A percentile compares a stretch with the other conserved stretches of the same genome.
Conservation (phyloP, 1,284 basidiomycete genomes). For the Apiotrichum gracile region DNA sequence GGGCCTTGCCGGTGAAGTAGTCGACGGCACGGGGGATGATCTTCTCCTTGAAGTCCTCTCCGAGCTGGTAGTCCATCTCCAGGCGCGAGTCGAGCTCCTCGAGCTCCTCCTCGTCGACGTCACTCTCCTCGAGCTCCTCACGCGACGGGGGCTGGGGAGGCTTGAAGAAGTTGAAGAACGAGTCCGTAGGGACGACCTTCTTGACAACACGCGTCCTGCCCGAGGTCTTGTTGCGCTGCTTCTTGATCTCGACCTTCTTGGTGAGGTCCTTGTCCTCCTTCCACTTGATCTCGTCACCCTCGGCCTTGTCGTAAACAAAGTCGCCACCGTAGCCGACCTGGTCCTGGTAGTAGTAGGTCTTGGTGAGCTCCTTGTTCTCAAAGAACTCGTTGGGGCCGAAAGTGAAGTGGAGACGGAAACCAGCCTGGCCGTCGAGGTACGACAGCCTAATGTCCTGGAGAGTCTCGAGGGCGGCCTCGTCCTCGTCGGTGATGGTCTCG, state of each 20-base stretch:
- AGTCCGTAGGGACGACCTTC: constrained; percentile 79
- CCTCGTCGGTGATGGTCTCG: constrained; percentile 88
- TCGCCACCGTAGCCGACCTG: constrained; percentile 91
- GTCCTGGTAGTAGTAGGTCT: constrained; percentile 93
- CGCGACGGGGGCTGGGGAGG: constrained; percentile 73
- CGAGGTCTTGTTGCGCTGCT: constrained; percentile 97
- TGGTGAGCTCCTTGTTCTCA: constrained; percentile 73
- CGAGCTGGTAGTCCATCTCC: constrained; percentile 96
- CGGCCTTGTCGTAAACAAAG: constrained; percentile 89
- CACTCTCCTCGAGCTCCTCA: constrained; percentile 65
- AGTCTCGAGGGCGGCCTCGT: constrained; percentile 64
- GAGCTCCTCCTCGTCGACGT: constrained; percentile 76
- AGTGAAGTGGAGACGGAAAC: constrained; percentile 83
- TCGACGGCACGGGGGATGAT: constrained; percentile 92
- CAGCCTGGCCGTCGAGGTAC: constrained; percentile 67
- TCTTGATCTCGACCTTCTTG: constrained; percentile 97
- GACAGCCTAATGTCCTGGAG: constrained; percentile 64
- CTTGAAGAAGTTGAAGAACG: constrained; percentile 96
- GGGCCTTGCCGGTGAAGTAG: constrained; percentile 93
- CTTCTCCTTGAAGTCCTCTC: constrained; percentile 98
- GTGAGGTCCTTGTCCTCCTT: constrained; percentile 97
- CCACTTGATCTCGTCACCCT: constrained; percentile 89
- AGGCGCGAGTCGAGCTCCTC: constrained; percentile 87
- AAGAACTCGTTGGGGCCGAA: constrained; percentile 86
- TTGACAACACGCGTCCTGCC: constrained; percentile 87